These are phyloP conservation scores for Wallacemonas sp. DNA, from an alignment of 208 protist genomes.

Conservation along the genomic window DNA sequence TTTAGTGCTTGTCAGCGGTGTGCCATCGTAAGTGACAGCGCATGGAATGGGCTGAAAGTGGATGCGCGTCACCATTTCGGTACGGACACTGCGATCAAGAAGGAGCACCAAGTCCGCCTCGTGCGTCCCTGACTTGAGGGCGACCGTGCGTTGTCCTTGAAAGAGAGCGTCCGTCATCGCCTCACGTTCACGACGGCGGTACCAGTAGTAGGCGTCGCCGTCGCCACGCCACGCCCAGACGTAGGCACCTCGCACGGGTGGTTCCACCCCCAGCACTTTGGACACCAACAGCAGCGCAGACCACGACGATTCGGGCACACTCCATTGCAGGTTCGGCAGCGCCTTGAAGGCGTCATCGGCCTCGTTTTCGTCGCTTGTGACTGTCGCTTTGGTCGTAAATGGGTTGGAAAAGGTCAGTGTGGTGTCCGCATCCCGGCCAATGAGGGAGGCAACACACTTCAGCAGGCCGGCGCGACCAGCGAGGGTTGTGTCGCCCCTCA, in stretches of 20 bases:
- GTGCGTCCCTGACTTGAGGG: constrained; percentile 29
- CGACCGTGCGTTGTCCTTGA: constrained; percentile 18
- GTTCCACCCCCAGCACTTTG: constrained; percentile 42
- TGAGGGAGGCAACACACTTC: neutral
- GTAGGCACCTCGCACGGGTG: constrained; percentile 48
- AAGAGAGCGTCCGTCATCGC: constrained; percentile 61
- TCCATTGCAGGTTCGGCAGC: constrained; percentile 76
- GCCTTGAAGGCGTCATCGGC: constrained; percentile 36
- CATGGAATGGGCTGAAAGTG: constrained; percentile 78
- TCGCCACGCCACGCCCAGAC: constrained; percentile 76
- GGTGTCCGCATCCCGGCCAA: constrained; percentile 10
- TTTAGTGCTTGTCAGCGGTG: no score
- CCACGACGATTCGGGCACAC: constrained; percentile 58
- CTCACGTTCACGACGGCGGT: constrained; percentile 32
- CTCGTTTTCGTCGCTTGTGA: constrained; percentile 25
- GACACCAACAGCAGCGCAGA: constrained; percentile 66
- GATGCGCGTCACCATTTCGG: constrained; percentile 34
- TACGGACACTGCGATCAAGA: constrained; percentile 42
- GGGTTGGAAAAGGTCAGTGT: constrained; percentile 29
- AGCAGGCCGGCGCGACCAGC: neutral
- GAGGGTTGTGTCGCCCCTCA: neutral
- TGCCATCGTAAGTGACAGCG: constrained; percentile 18
- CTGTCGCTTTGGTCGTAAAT: constrained; percentile 20
- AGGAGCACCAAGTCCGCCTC: constrained; percentile 49
- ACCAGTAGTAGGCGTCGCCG: constrained; percentile 62